phyloP scores from a whole-genome alignment of 2,329 filamentous ascomycete genomes.

The Coleophoma crateriformis region DNA sequence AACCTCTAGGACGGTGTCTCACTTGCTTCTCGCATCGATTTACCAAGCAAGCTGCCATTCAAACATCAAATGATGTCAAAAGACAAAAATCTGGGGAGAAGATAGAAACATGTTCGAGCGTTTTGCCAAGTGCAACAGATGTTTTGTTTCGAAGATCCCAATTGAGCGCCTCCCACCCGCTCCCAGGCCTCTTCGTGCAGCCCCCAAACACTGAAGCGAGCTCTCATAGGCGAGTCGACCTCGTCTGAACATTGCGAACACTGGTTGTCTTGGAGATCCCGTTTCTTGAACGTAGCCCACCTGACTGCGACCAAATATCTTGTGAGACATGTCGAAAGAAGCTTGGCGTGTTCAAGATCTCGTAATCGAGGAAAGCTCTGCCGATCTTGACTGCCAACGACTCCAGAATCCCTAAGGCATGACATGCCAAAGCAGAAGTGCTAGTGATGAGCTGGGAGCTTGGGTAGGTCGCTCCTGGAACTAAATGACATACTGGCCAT shows the following conservation, averaged over 20 bases:
- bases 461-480: too few species aligned
- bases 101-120: not conserved
- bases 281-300: too few species aligned
- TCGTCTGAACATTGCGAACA: not conserved
- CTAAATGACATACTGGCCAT: too few species aligned
- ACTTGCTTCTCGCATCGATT: too few species aligned
- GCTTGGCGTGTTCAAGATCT: too few species aligned
- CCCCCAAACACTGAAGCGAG: not conserved
- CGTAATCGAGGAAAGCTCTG: not conserved
- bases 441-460: not conserved
- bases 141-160: not conserved
- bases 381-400: not conserved
- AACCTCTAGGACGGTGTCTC: too few species aligned
- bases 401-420: not conserved
- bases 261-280: too few species aligned
- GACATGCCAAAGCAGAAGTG: not conserved
- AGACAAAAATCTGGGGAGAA: not conserved
- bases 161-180: not conserved
- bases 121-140: not conserved
- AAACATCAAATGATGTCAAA: too few species aligned
- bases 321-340: too few species aligned
- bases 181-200: not conserved
- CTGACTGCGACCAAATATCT: too few species aligned
- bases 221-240: not conserved
- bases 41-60: too few species aligned